These are phyloP conservation scores for Dryas integrifolia DNA, from an alignment of 331 rosid genomes.

Conservation along the genomic window DNA sequence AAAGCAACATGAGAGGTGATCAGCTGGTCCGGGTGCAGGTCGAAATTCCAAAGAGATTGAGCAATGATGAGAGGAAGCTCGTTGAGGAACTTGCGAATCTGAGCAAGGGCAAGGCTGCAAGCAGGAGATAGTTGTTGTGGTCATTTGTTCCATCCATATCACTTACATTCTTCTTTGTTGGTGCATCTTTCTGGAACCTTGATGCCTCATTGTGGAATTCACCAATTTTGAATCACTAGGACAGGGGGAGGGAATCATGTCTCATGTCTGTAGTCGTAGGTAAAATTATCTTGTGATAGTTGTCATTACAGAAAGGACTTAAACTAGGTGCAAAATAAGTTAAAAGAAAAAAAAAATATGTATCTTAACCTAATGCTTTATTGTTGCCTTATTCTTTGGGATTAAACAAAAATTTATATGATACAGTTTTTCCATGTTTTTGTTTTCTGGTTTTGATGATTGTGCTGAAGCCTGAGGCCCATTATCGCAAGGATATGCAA, in stretches of 20 bases:
- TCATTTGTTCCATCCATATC: conserved; percentile 23
- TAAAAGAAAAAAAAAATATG: not conserved
- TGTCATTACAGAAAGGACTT: conserved; percentile 16
- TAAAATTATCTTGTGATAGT: conserved; percentile 22
- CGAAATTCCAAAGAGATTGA: conserved; percentile 84
- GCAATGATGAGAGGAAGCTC: conserved; percentile 80
- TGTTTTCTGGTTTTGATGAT: no score
- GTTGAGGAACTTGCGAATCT: conserved; percentile 82
- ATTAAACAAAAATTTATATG: no score
- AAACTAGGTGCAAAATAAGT: conserved; percentile 13
- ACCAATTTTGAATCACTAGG: conserved; percentile 27
- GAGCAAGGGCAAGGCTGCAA: conserved; percentile 86
- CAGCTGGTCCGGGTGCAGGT: conserved; percentile 97
- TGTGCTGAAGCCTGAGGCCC: no score
- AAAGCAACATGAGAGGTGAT: conserved; percentile 89
- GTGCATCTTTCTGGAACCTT: conserved; percentile 39
- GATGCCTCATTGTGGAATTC: conserved; percentile 29
- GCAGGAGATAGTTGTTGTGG: conserved; percentile 52
- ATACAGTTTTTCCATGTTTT: no score
- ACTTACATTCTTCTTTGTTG: conserved; percentile 24
- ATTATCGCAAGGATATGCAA: no score
- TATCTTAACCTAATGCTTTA: conserved; percentile 5
- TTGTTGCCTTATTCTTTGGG: no score
- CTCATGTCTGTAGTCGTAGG: conserved; percentile 35
- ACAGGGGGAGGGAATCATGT: conserved; percentile 21